Base-by-base conservation (phyloP, 768 basidiomycete species). In the Lactarius sanguifluus region DNA sequence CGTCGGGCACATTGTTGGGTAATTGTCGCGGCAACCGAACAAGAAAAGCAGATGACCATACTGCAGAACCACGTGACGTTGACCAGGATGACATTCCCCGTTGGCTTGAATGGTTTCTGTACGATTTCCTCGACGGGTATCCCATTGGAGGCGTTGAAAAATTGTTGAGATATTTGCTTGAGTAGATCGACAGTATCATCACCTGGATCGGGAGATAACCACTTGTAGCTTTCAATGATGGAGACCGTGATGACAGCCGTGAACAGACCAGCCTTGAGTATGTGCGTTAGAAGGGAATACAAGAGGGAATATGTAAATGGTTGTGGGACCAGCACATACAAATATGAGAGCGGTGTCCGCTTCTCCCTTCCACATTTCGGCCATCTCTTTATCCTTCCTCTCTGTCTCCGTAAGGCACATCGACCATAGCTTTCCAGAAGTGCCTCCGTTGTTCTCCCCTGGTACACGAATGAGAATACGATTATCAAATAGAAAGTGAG, bases 221-320 rank as follows among this genome's bases (percentile, higher is more conserved):
- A 34, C 25, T 62, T 62, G 47, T 69, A 69, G 32, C 61, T 69
- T 38, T 64, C 57, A 18, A 68, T 47, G 8, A 68, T 23, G 40
- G 64, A 64, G 16, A 61, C 62, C 16, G 69, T 41, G n/a, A 64
- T 18, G n/a, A 58, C 64, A 15, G 57, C 62, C 2, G 69, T 64
- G 50, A 70, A 70, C 5, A 69, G 56, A 43, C 68, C 62, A 8
- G 68, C 50, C 68, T 69, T 55, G 5, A 43, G 12, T 9, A 16
- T 45, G 32, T 34, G 34, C 36, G 20, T 55, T 20, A 64, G 40
- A 34, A 23, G 23, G 30, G 23, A 15, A 54, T 28, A 25, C 16
- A 64, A 32, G n/a, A 23, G 23, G 30, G 23, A 15, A 54, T 28
- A 25, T 20, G 28, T 5, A n/a, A 20, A 63, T 10, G 30, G 23